Evolutionary conservation across 1,284 basidiomycete species (phyloP).

Genomic region (Malassezia sympodialis): DNA sequence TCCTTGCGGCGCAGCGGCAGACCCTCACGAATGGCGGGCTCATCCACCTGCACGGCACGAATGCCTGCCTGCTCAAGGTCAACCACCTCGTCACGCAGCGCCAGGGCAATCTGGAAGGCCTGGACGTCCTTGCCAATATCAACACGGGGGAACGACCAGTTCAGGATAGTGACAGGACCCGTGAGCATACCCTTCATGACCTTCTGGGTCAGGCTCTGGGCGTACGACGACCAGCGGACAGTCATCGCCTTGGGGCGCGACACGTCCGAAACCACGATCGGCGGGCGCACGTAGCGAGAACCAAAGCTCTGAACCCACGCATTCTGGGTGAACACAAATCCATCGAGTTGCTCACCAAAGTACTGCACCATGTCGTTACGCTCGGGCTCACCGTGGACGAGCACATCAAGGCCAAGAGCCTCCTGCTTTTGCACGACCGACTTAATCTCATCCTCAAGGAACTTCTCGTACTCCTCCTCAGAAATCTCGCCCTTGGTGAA

Average conservation of each 20-base stretch:
- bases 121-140: conserved; percentile 93
- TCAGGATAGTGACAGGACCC: conserved; percentile 69
- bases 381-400: conserved; percentile 98
- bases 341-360: conserved; percentile 92
- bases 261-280: conserved; percentile 96
- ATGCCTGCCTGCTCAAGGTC: conserved; percentile 98
- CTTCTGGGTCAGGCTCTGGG: conserved; percentile 82
- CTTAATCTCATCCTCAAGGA: conserved; percentile 98
- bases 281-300: conserved; percentile 87
- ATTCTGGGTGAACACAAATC: conserved; percentile 96
- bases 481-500: conserved; percentile 84
- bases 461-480: conserved; percentile 81
- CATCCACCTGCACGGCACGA: conserved; percentile 96
- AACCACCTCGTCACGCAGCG: conserved; percentile 93
- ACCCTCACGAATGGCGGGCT: conserved; percentile 98
- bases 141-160: conserved; percentile 99
- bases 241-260: conserved; percentile 88
- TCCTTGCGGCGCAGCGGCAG: conserved; percentile 43
- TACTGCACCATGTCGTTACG: conserved; percentile 99
- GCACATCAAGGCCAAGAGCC: conserved; percentile 84
- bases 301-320: conserved; percentile 96
- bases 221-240: conserved; percentile 92
- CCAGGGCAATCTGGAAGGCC: conserved; percentile 94
- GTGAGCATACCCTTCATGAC: conserved; percentile 99
- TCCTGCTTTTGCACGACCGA: conserved; percentile 92